Conservation (phyloP, 75 land plant species). For the Cryptomeria japonica region DNA sequence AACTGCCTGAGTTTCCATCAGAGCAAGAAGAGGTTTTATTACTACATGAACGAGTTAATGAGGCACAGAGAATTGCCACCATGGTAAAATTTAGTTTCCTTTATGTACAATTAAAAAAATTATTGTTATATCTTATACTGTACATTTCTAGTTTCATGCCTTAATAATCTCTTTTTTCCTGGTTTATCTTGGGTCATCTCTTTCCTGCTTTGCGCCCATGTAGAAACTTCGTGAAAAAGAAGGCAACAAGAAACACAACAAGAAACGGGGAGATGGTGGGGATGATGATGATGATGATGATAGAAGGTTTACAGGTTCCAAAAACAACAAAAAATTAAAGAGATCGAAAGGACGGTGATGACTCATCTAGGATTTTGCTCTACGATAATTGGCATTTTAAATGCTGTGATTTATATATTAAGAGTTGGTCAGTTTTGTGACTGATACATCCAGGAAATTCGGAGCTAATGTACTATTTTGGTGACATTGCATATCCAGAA, state of each 20-base stretch:
- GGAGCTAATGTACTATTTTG: conserved; percentile 4
- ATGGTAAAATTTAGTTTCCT: conserved; percentile 38
- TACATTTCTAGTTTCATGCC: not conserved
- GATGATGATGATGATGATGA: conserved; percentile 49
- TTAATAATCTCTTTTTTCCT: not conserved
- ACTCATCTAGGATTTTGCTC: not conserved
- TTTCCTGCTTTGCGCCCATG: not conserved
- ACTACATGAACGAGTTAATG: conserved; percentile 65
- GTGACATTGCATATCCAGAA: not conserved
- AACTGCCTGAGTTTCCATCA: conserved; percentile 59
- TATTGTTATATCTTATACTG: not conserved
- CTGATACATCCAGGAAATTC: not conserved
- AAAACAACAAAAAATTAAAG: conserved; percentile 11
- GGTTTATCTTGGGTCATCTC: not conserved
- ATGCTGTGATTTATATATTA: not conserved
- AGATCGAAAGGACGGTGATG: conserved; percentile 1
- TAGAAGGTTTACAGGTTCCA: not conserved
- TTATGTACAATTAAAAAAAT: not conserved
- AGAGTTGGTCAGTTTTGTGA: not conserved
- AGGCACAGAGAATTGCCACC: conserved; percentile 77
- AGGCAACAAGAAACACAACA: conserved; percentile 35
- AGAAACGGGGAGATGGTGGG: conserved; percentile 42
- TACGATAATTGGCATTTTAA: not conserved
- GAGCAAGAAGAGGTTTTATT: conserved; percentile 68
- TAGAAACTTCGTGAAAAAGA: conserved; percentile 72